Conservation (phyloP, 345 rosid genomes). For the Camelina laxa region DNA sequence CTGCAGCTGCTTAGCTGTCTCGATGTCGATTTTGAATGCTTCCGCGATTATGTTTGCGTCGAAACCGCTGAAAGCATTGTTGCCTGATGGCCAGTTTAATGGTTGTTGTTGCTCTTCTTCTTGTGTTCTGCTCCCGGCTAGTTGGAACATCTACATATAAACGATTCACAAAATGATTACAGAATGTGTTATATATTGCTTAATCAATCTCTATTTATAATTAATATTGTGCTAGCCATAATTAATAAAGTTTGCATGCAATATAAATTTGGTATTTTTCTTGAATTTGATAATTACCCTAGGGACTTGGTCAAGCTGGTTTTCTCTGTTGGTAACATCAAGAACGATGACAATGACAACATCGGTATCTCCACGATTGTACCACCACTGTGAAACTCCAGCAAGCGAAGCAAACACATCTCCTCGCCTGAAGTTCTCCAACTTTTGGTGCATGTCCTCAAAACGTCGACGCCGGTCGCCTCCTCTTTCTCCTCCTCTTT, state of each 20-base stretch:
- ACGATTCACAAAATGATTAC: background rate
- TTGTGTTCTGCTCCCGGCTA: constrained; percentile 59
- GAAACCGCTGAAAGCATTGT: constrained; percentile 59
- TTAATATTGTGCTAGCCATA: background rate
- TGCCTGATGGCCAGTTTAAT: constrained; percentile 47
- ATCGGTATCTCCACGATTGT: constrained; percentile 58
- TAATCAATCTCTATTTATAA: background rate
- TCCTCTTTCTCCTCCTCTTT: constrained; percentile 21
- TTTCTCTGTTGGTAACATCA: constrained; percentile 52
- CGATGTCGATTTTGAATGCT: constrained; percentile 50
- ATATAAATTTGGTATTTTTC: background rate
- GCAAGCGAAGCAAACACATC: constrained; percentile 54
- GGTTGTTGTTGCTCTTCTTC: constrained; percentile 28
- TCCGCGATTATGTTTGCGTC: constrained; percentile 47
- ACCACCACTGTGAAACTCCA: constrained; percentile 68
- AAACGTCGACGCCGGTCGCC: constrained; percentile 14
- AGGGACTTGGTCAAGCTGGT: constrained; percentile 65
- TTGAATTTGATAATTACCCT: constrained; percentile 47
- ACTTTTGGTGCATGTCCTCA: constrained; percentile 63
- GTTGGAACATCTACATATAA: constrained; percentile 56
- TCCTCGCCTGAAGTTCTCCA: constrained; percentile 56
- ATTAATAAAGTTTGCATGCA: constrained; percentile 30
- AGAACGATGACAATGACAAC: constrained; percentile 53
- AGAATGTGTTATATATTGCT: background rate
- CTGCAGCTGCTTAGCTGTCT: constrained; percentile 55